Percentiles rank a stretch among this genome's conserved stretches.
Evolutionary conservation across 2,329 filamentous ascomycete genomes (phyloP).

Genomic region (Domatiomyces globalis): DNA sequence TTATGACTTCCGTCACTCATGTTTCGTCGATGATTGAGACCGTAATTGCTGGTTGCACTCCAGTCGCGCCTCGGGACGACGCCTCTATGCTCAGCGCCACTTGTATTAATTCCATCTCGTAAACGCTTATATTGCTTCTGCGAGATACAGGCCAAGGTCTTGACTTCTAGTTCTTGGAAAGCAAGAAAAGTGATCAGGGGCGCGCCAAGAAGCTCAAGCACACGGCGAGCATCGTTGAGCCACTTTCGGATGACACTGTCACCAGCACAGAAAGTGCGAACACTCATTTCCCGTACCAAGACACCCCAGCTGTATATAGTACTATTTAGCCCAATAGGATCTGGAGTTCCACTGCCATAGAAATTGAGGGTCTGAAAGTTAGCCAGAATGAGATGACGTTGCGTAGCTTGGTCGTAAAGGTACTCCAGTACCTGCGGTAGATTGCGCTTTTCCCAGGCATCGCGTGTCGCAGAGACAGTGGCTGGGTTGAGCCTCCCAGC

Average conservation of each 20-base stretch:
- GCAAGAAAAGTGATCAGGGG: slow-evolving; percentile 25
- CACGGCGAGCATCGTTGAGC: slow-evolving; percentile 34
- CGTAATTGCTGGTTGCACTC: background rate
- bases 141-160: slow-evolving; percentile 12
- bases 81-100: background rate
- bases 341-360: slow-evolving; percentile 28
- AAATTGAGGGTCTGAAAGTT: slow-evolving; percentile 36
- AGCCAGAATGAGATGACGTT: slow-evolving; percentile 33
- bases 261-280: slow-evolving; percentile 37
- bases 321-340: slow-evolving; percentile 29
- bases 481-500: slow-evolving; percentile 26
- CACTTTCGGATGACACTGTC: slow-evolving; percentile 37
- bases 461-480: slow-evolving; percentile 26
- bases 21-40: background rate
- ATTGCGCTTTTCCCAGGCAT: slow-evolving; percentile 33
- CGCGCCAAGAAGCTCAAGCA: slow-evolving; percentile 38
- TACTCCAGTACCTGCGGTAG: slow-evolving; percentile 37
- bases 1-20: background rate
- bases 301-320: slow-evolving; percentile 37
- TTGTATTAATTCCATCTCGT: background rate
- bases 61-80: background rate
- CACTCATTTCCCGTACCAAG: slow-evolving; percentile 33
- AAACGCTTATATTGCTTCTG: background rate
- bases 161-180: slow-evolving; percentile 27
- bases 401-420: slow-evolving; percentile 38